phyloP scores from a whole-genome alignment of 176 grass and related monocot genomes.

The Dendrocalamus sinicus region DNA sequence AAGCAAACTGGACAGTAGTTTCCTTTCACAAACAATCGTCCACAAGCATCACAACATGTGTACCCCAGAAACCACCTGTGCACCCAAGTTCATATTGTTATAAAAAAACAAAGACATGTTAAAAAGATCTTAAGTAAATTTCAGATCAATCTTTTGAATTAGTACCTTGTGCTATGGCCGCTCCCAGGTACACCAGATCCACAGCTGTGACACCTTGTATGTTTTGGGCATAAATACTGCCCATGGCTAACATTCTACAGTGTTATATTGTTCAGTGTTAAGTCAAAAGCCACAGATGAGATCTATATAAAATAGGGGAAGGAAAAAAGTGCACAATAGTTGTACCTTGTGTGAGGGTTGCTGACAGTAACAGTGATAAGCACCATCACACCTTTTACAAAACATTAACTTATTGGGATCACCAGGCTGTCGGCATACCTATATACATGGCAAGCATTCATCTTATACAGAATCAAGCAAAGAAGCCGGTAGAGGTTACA shows the following conservation, averaged over 20 bases:
- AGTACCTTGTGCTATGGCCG: slow-evolving; percentile 95
- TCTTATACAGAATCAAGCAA: slow-evolving; percentile 25
- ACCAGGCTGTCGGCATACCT: slow-evolving; percentile 92
- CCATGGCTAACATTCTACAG: slow-evolving; percentile 93
- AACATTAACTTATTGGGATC: slow-evolving; percentile 99
- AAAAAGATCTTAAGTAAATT: slow-evolving; percentile 27
- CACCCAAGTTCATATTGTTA: slow-evolving; percentile 32
- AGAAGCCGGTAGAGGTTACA: slow-evolving; percentile 14
- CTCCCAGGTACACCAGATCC: slow-evolving; percentile 96
- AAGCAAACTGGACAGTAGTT: slow-evolving; percentile 99
- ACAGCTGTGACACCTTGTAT: slow-evolving; percentile 98
- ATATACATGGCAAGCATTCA: slow-evolving; percentile 41
- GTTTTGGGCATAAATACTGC: slow-evolving; percentile 94
- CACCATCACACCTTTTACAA: slow-evolving; percentile 98
- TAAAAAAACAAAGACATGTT: slow-evolving; percentile 24
- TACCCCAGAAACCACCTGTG: slow-evolving; percentile 98
- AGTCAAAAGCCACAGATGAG: slow-evolving; percentile 14
- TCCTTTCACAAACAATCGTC: slow-evolving; percentile 97
- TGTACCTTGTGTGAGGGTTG: slow-evolving; percentile 98
- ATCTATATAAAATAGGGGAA: background rate
- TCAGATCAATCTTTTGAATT: background rate
- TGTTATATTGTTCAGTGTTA: slow-evolving; percentile 34
- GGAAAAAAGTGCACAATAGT: background rate
- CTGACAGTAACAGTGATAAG: slow-evolving; percentile 98
- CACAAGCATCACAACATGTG: slow-evolving; percentile 98